Conservation (phyloP, 2,329 filamentous ascomycete genomes). For the Didymella pinodella region DNA sequence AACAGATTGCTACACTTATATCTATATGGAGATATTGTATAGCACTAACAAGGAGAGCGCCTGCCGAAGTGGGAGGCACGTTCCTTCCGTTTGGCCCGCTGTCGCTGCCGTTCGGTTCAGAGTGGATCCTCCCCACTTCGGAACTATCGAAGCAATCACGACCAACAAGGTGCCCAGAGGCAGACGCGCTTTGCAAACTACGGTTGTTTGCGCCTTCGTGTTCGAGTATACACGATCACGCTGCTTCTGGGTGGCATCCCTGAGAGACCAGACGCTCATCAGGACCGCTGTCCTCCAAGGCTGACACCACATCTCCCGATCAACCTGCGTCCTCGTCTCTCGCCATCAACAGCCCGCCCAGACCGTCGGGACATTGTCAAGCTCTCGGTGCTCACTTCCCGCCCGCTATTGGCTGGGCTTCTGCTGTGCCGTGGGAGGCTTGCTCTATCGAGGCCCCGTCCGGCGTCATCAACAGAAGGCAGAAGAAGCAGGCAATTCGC, state of each 20-base stretch:
- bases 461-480: constrained; percentile 46
- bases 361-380: constrained; percentile 33
- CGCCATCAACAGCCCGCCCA: constrained; percentile 28
- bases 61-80: constrained; percentile 16
- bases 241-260: neutral
- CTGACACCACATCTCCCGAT: constrained; percentile 20
- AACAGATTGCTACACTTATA: neutral
- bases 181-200: constrained; percentile 1
- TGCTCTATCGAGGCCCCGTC: constrained; percentile 39
- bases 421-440: constrained; percentile 40
- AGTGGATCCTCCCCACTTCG: constrained; percentile 16
- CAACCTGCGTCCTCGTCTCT: constrained; percentile 22
- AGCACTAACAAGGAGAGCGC: constrained; percentile 10
- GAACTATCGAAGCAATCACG: constrained; percentile 20
- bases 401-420: constrained; percentile 37
- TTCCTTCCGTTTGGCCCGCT: constrained; percentile 23
- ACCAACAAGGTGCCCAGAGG: constrained; percentile 19
- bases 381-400: constrained; percentile 34
- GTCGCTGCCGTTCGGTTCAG: constrained; percentile 3
- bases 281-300: constrained; percentile 6
- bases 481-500: constrained; percentile 43
- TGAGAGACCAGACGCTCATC: neutral
- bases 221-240: neutral
- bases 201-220: constrained; percentile 1
- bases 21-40: constrained; percentile 4